Evolutionary conservation across 768 basidiomycete genomes (phyloP).

Genomic region (Porphyrellus cyaneotinctus): DNA sequence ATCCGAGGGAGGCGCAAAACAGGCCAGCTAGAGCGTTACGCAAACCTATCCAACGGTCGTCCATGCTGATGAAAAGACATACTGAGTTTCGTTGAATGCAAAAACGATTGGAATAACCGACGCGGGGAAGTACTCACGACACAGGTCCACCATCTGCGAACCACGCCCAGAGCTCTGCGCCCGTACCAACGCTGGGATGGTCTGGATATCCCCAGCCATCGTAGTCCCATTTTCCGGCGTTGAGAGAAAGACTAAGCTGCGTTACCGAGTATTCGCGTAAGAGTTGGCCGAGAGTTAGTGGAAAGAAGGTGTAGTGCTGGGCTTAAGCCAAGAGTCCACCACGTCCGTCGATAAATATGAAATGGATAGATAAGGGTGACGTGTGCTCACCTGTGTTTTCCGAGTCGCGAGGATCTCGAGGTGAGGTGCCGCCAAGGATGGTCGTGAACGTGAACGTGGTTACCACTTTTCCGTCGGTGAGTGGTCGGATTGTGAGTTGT

Average conservation of each 20-base stretch:
- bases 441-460: slow-evolving; percentile 81
- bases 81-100: neutral
- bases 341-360: too few species aligned
- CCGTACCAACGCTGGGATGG: slow-evolving; percentile 71
- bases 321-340: slow-evolving; percentile 40
- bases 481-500: slow-evolving; percentile 50
- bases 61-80: slow-evolving; percentile 43
- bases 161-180: slow-evolving; percentile 92
- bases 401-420: slow-evolving; percentile 51
- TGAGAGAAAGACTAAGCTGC: slow-evolving; percentile 84
- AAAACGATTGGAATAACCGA: neutral
- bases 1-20: slow-evolving; percentile 89
- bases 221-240: slow-evolving; percentile 91
- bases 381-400: slow-evolving; percentile 44
- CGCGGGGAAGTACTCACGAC: slow-evolving; percentile 40
- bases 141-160: slow-evolving; percentile 59
- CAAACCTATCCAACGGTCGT: slow-evolving; percentile 78
- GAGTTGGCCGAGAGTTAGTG: slow-evolving; percentile 82
- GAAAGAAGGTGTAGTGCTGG: slow-evolving; percentile 85
- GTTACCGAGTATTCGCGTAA: slow-evolving; percentile 81
- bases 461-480: slow-evolving; percentile 79
- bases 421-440: slow-evolving; percentile 47
- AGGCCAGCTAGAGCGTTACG: slow-evolving; percentile 89
- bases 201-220: slow-evolving; percentile 78
- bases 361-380: too few species aligned